phyloP scores from a whole-genome alignment of 768 basidiomycete species.

The Hebeloma cylindrosporum region DNA sequence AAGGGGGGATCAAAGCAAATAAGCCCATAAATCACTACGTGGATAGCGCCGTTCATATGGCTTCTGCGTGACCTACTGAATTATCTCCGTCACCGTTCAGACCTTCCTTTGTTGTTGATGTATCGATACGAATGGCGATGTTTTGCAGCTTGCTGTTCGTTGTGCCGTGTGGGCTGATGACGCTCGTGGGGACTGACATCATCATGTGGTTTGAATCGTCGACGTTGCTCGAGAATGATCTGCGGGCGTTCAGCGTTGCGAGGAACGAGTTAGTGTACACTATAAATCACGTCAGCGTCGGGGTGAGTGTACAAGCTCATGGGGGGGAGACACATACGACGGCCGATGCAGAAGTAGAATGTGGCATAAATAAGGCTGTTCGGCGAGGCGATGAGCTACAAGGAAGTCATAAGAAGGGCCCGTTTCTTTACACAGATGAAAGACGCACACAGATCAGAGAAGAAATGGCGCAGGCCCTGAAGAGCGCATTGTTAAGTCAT shows the following conservation, averaged over 20 bases:
- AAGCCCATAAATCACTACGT: no score
- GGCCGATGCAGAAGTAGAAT: constrained; percentile 55
- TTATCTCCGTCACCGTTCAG: background rate
- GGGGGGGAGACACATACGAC: constrained; percentile 32
- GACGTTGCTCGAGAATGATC: constrained; percentile 31
- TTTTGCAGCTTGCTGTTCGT: constrained; percentile 20
- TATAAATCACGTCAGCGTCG: constrained; percentile 11
- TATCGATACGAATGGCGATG: constrained; percentile 38
- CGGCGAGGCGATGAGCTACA: constrained; percentile 39
- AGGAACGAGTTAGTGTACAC: constrained; percentile 55
- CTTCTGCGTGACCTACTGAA: background rate
- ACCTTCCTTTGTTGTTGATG: constrained; percentile 20
- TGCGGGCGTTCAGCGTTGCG: constrained; percentile 51
- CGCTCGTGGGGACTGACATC: constrained; percentile 31
- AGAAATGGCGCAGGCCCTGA: constrained; percentile 45
- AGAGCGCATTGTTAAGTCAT: background rate
- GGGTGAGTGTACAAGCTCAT: background rate
- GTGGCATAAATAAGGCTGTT: constrained; percentile 46
- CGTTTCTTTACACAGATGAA: background rate
- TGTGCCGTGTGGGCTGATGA: constrained; percentile 17
- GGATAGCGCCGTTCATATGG: no score
- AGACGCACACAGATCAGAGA: constrained; percentile 46
- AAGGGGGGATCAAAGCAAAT: no score
- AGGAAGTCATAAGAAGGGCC: background rate
- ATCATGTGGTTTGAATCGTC: constrained; percentile 33